phyloP scores from a whole-genome alignment of 768 basidiomycete genomes.

The Fomitopsis pulvina region DNA sequence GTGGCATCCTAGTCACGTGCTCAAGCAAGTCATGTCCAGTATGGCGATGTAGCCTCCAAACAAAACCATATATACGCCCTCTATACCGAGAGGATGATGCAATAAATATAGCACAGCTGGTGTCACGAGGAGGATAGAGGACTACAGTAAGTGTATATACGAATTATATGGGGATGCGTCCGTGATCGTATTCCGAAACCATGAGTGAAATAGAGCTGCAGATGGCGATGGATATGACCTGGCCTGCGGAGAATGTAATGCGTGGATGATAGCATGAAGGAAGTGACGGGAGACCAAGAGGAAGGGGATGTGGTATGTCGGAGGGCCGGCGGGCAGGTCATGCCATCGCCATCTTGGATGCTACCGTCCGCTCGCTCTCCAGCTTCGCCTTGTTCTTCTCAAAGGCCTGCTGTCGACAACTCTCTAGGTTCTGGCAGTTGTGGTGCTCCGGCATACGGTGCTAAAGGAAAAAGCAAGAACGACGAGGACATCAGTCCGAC shows the following conservation, averaged over 20 bases:
- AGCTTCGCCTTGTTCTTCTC: constrained; percentile 83
- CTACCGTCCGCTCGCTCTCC: constrained; percentile 83
- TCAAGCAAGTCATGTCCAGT: too few relatives aligned
- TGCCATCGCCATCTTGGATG: constrained; percentile 80
- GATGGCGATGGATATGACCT: constrained; percentile 12
- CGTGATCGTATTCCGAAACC: constrained; percentile 15
- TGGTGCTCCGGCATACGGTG: constrained; percentile 90
- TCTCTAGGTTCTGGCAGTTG: constrained; percentile 74
- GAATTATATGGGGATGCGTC: constrained; percentile 19
- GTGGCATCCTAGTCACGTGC: too few relatives aligned
- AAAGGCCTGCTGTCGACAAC: constrained; percentile 84
- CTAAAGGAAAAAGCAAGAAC: constrained; percentile 31
- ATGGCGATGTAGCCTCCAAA: too few relatives aligned
- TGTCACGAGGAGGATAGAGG: background rate
- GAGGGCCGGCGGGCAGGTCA: constrained; percentile 25
- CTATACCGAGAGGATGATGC: too few relatives aligned
- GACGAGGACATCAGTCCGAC: constrained; percentile 5
- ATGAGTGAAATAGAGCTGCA: constrained; percentile 14
- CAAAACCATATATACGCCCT: too few relatives aligned
- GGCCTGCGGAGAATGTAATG: constrained; percentile 10
- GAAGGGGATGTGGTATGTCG: constrained; percentile 4
- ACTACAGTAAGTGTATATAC: constrained; percentile 19
- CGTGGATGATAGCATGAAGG: constrained; percentile 1
- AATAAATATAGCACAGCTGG: background rate
- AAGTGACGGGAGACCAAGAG: background rate